Evolutionary conservation across 176 grass and related monocot genomes (phyloP).

Genomic region (Cenchrus fungigraminus): DNA sequence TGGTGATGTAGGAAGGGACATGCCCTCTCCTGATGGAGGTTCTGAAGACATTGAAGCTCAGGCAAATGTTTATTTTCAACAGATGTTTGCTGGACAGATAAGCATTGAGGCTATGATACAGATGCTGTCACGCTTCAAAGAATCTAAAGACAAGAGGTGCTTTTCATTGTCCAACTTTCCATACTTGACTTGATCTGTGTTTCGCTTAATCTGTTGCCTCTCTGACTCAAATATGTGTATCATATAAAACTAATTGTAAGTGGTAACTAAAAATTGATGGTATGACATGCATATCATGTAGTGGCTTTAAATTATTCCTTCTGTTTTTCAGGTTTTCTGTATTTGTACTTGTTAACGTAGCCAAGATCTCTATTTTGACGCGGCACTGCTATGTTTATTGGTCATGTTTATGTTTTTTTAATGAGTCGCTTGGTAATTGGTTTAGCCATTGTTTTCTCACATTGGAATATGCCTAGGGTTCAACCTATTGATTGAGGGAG

Average conservation of each 20-base stretch:
- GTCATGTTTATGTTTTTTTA: background rate
- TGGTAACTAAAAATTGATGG: background rate
- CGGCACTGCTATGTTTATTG: background rate
- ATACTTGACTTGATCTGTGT: slow-evolving; percentile 11
- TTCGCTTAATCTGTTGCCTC: slow-evolving; percentile 19
- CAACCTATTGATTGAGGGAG: background rate
- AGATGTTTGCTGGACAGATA: slow-evolving; percentile 93
- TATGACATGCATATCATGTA: background rate
- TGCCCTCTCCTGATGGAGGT: slow-evolving; percentile 53
- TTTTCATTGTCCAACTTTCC: slow-evolving; percentile 12
- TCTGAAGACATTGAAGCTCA: slow-evolving; percentile 72
- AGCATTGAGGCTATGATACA: slow-evolving; percentile 84
- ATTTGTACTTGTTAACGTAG: slow-evolving; percentile 21
- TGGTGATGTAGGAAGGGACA: slow-evolving; percentile 46
- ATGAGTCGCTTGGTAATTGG: background rate
- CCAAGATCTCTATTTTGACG: slow-evolving; percentile 7
- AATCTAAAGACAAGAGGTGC: slow-evolving; percentile 83
- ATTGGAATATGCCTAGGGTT: slow-evolving; percentile 18
- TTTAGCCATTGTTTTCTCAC: slow-evolving; percentile 16
- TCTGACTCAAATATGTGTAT: background rate
- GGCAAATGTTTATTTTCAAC: slow-evolving; percentile 83
- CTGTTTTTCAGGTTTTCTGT: background rate
- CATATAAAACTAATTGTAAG: slow-evolving; percentile 17
- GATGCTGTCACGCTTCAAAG: slow-evolving; percentile 91
- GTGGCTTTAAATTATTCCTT: background rate